Conservation (phyloP, 352 stramenopile species). For the Phytopythium oedochilum region DNA sequence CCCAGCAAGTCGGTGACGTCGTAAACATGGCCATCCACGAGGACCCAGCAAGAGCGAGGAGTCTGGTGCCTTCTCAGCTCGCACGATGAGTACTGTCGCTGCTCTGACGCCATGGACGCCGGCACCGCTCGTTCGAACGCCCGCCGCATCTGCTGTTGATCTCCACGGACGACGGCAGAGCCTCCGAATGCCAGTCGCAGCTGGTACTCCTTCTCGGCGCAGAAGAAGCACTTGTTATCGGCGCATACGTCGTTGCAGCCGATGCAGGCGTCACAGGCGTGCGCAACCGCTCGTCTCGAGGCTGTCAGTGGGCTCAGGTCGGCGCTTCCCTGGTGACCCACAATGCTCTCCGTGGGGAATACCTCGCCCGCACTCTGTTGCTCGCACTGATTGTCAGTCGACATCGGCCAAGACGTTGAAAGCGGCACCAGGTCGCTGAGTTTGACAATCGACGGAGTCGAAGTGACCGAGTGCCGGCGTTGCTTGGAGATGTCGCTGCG, state of each 20-base stretch:
- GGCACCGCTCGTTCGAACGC: not conserved
- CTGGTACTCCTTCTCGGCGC: constrained; percentile 72
- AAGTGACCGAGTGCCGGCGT: not conserved
- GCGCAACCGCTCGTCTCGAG: constrained; percentile 12
- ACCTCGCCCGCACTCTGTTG: not conserved
- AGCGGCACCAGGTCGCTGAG: not conserved
- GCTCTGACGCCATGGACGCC: constrained; percentile 18
- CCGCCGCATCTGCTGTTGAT: not conserved
- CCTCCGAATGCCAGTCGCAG: constrained; percentile 40
- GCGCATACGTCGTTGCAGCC: constrained; percentile 74
- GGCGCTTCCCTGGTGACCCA: constrained; percentile 1
- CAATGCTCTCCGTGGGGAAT: not conserved
- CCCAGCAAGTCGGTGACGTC: constrained; percentile 89
- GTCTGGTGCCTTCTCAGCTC: constrained; percentile 84
- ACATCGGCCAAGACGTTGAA: not conserved
- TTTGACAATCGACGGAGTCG: constrained; percentile 1
- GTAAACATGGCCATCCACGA: constrained; percentile 85
- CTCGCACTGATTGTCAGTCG: not conserved
- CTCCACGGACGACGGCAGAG: constrained; percentile 14
- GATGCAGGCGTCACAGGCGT: constrained; percentile 71
- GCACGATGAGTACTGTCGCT: constrained; percentile 82
- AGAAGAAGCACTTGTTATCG: constrained; percentile 63
- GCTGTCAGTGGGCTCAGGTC: not conserved
- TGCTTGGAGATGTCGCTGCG: not conserved
- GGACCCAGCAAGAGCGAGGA: constrained; percentile 87